These are phyloP conservation scores for Ceratobasidium sp. DNA, from an alignment of 1,284 basidiomycete species.

Conservation along the genomic window DNA sequence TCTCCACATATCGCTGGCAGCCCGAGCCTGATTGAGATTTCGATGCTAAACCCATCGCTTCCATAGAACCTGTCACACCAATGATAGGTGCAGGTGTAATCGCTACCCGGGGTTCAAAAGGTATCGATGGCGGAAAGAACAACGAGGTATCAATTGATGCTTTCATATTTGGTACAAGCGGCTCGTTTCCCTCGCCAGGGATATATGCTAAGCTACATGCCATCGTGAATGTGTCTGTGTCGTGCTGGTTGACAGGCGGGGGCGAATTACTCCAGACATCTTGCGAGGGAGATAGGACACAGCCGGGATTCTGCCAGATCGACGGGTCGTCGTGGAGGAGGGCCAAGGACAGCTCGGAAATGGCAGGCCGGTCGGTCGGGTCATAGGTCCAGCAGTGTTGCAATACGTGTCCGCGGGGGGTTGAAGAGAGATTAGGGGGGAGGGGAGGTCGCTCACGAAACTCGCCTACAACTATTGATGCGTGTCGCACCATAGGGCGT, in stretches of 20 bases:
- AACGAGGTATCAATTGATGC: conserved; percentile 2
- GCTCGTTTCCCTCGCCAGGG: not conserved
- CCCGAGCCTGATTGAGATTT: conserved; percentile 10
- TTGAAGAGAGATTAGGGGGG: not conserved
- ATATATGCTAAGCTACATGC: not conserved
- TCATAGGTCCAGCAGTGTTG: conserved; percentile 19
- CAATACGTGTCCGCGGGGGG: not conserved
- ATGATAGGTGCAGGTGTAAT: not conserved
- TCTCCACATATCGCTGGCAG: not conserved
- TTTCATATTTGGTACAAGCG: conserved; percentile 10
- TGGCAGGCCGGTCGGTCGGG: conserved; percentile 1
- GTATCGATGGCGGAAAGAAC: not conserved
- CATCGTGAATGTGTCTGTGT: conserved; percentile 10
- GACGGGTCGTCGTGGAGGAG: not conserved
- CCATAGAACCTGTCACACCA: conserved; percentile 11
- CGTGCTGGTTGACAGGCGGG: not conserved
- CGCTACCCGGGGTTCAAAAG: not conserved
- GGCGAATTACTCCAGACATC: not conserved
- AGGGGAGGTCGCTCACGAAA: not conserved
- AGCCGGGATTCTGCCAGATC: not conserved
- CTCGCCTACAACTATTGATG: not conserved
- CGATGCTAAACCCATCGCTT: conserved; percentile 2
- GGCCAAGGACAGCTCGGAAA: not conserved
- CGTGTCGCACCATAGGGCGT: no score
- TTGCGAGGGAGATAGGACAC: not conserved